phyloP scores from a whole-genome alignment of 2,329 filamentous ascomycete species.

The Raffaelea deltoideospora region DNA sequence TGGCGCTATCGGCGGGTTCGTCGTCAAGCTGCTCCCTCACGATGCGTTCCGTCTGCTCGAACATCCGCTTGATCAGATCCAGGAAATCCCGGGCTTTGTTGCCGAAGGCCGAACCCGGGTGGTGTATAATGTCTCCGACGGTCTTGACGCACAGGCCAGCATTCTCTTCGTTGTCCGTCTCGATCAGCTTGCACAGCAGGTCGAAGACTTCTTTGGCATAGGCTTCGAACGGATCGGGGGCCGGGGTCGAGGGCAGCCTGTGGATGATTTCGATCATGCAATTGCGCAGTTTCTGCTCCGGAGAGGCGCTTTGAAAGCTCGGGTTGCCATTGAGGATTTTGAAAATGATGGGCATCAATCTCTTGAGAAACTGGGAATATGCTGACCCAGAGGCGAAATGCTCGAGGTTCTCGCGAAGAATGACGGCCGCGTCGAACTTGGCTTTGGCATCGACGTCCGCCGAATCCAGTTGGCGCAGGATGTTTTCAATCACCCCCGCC shows the following conservation, averaged over 20 bases:
- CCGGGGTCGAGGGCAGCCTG: constrained; percentile 57
- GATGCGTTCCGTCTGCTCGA: constrained; percentile 84
- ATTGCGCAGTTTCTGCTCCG: constrained; percentile 89
- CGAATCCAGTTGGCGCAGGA: constrained; percentile 38
- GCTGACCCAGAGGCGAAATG: constrained; percentile 61
- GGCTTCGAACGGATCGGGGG: constrained; percentile 70
- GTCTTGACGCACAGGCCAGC: constrained; percentile 97
- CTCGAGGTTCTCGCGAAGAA: constrained; percentile 84
- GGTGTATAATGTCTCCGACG: constrained; percentile 88
- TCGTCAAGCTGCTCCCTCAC: constrained; percentile 93
- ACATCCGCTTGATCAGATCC: constrained; percentile 85
- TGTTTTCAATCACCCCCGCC: constrained; percentile 44
- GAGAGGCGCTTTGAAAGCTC: constrained; percentile 79
- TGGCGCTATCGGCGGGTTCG: constrained; percentile 32
- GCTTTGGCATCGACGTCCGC: constrained; percentile 53
- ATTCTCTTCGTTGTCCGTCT: constrained; percentile 94
- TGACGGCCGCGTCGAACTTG: constrained; percentile 68
- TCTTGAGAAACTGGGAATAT: constrained; percentile 70
- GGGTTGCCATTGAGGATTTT: constrained; percentile 71
- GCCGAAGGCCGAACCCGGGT: constrained; percentile 68
- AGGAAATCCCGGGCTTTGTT: constrained; percentile 80
- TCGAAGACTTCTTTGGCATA: constrained; percentile 84
- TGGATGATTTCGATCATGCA: constrained; percentile 91
- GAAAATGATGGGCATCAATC: constrained; percentile 80
- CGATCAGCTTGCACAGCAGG: constrained; percentile 74